Conservation (phyloP, 1,139 yeast species). For the Candida freyschussii region DNA sequence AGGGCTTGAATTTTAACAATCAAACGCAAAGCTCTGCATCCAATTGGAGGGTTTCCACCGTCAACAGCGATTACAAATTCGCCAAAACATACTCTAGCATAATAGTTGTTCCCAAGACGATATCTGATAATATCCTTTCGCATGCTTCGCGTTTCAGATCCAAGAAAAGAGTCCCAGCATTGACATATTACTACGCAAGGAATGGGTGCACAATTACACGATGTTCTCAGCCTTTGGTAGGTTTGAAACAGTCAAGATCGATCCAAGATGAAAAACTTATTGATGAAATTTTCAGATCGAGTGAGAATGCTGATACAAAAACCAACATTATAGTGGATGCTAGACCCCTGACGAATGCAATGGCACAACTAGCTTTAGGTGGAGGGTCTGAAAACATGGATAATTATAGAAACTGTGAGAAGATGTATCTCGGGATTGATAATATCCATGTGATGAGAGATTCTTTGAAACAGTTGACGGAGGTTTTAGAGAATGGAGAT, state of each 20-base stretch:
- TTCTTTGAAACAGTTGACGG: conserved; percentile 59
- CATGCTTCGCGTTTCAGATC: conserved; percentile 87
- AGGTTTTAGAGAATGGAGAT: conserved; percentile 48
- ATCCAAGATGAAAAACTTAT: conserved; percentile 86
- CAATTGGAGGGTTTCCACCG: conserved; percentile 64
- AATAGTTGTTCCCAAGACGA: conserved; percentile 64
- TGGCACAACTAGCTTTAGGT: conserved; percentile 95
- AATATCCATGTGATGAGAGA: conserved; percentile 95
- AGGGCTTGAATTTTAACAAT: conserved; percentile 39
- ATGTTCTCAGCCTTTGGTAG: conserved; percentile 91
- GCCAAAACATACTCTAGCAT: conserved; percentile 72
- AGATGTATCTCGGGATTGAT: conserved; percentile 85
- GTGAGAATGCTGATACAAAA: conserved; percentile 28
- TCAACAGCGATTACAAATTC: conserved; percentile 63
- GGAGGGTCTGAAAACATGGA: conserved; percentile 96
- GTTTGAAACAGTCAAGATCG: conserved; percentile 81
- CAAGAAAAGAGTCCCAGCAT: conserved; percentile 76
- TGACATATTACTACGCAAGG: conserved; percentile 67
- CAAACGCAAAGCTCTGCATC: conserved; percentile 7
- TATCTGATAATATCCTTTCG: conserved; percentile 75
- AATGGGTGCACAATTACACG: conserved; percentile 81
- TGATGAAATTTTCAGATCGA: conserved; percentile 56
- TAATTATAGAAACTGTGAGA: conserved; percentile 56
- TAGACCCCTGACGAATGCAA: conserved; percentile 88
- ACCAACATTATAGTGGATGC: conserved; percentile 82